Percentiles rank a stretch among this genome's conserved stretches.
Evolutionary conservation across 371 early-diverging fungal species (phyloP).

Genomic region (Rhizopus sp.): DNA sequence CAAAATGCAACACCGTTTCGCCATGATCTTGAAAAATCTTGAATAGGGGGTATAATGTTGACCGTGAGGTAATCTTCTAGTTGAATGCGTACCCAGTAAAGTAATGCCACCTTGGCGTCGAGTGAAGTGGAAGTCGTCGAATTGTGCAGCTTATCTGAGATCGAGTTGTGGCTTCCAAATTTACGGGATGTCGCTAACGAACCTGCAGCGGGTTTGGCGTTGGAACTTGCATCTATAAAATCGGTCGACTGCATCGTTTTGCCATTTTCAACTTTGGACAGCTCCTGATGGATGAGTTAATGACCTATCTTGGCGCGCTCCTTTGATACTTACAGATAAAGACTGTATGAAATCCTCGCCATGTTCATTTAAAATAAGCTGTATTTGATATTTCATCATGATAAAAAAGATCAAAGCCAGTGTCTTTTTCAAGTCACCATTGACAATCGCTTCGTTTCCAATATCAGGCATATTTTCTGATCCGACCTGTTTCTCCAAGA

Average conservation of each 20-base stretch:
- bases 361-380: constrained; percentile 51
- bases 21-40: constrained; percentile 76
- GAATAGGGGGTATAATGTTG: constrained; percentile 58
- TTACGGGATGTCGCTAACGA: constrained; percentile 18
- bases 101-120: constrained; percentile 60
- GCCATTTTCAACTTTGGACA: constrained; percentile 28
- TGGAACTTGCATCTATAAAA: constrained; percentile 12
- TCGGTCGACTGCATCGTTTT: constrained; percentile 15
- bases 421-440: constrained; percentile 85
- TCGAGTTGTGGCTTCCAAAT: constrained; percentile 18
- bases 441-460: constrained; percentile 83
- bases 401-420: constrained; percentile 84
- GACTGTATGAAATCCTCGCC: constrained; percentile 43
- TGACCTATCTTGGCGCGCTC: not conserved
- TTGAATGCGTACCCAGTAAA: constrained; percentile 74
- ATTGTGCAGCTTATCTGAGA: constrained; percentile 19
- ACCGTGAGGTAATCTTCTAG: constrained; percentile 61
- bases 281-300: constrained; percentile 12
- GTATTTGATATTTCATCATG: constrained; percentile 73
- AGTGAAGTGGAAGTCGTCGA: constrained; percentile 20
- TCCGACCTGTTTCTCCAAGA: constrained; percentile 63
- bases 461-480: constrained; percentile 72
- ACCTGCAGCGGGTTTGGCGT: constrained; percentile 10
- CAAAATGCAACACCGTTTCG: constrained; percentile 74
- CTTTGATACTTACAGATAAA: constrained; percentile 28